Base-by-base conservation (phyloP, 176 grass and related monocot genomes). In the Bolboschoenus planiculmis region DNA sequence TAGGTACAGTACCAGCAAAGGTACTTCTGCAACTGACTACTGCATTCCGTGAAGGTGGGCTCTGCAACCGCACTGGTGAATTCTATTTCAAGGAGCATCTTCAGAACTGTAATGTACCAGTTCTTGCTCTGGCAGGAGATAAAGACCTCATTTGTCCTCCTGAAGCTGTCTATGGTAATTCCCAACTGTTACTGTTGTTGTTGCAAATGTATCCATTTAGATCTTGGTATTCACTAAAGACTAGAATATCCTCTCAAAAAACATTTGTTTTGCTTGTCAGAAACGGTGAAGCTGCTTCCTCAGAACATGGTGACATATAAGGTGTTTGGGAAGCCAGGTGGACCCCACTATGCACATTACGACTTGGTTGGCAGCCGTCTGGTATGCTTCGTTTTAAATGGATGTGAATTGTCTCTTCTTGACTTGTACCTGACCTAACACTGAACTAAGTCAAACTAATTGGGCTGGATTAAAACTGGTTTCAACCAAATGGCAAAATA, bases 1-100 rank as follows among this genome's bases (percentile, higher is more conserved):
- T 85, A 97, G 95, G 95, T 81, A 97, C 92, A 11, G 90, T 97
- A 79, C 95, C 92, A 70, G 88, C 92, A 78, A 97, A 97, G 84
- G 92, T 97, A 81, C 82, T 97, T 59, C 78, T 94, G 79, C 95
- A 97, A 68, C 85, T 97, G 14, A 86, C 88, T 10, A 97, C 90
- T 0, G 88, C 92, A 66, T 97, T 97, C 85, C 90, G 88, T 57
- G 92, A 91, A 27, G 95, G 95, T 7, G 92, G 95, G 1, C 81
- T 97, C 56, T 36, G 85, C 16, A 94, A 97, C 81, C 91, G 92
- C 77, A 57, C 48, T 40, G 85, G 85, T 9, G 90, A 87, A 21
- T 94, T 97, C 83, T 89, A 79, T 78, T 94, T 92, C 67, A 97
- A 94, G 71, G 78, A 92, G 54, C 88, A 97, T 81, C 82, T 97